Percentiles rank a stretch among this genome's conserved stretches.
These are phyloP conservation scores for Acanthochlamys bracteata DNA, from an alignment of 106 monocot species.

Conservation along the genomic window DNA sequence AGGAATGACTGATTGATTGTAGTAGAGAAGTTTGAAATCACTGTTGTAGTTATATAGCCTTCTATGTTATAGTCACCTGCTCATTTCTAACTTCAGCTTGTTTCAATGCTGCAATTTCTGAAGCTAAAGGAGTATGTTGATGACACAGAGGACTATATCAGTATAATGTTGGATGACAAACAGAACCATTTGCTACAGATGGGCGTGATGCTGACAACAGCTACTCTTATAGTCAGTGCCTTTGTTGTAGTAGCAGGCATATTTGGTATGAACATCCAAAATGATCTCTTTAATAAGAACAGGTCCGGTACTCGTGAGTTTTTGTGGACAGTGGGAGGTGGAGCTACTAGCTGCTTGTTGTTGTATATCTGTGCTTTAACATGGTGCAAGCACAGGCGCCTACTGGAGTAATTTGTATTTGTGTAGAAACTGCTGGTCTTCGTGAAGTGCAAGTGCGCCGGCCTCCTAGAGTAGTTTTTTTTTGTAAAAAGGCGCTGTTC, in stretches of 20 bases:
- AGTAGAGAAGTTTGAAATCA: too few relatives aligned
- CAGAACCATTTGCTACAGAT: constrained; percentile 70
- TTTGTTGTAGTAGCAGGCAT: constrained; percentile 42
- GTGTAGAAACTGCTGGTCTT: too few relatives aligned
- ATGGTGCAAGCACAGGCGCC: constrained; percentile 42
- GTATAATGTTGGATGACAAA: constrained; percentile 78
- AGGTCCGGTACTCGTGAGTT: constrained; percentile 32
- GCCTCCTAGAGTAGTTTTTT: too few relatives aligned
- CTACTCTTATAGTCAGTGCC: constrained; percentile 43
- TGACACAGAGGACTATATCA: constrained; percentile 85
- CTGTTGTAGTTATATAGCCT: background rate
- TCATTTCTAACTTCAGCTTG: background rate
- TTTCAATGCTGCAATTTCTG: constrained; percentile 4
- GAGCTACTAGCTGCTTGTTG: constrained; percentile 32
- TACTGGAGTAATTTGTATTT: constrained; percentile 29
- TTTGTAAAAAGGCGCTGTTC: too few relatives aligned
- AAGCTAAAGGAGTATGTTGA: constrained; percentile 76
- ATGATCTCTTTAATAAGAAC: constrained; percentile 38
- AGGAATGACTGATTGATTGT: too few relatives aligned
- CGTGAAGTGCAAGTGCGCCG: too few relatives aligned
- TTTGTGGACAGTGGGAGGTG: constrained; percentile 46
- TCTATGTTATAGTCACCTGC: background rate
- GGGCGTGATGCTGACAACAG: constrained; percentile 64
- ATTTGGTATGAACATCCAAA: constrained; percentile 68
- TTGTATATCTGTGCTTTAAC: constrained; percentile 35